phyloP scores from a whole-genome alignment of 2,329 filamentous ascomycete genomes.

The Talaromyces pinophilus region DNA sequence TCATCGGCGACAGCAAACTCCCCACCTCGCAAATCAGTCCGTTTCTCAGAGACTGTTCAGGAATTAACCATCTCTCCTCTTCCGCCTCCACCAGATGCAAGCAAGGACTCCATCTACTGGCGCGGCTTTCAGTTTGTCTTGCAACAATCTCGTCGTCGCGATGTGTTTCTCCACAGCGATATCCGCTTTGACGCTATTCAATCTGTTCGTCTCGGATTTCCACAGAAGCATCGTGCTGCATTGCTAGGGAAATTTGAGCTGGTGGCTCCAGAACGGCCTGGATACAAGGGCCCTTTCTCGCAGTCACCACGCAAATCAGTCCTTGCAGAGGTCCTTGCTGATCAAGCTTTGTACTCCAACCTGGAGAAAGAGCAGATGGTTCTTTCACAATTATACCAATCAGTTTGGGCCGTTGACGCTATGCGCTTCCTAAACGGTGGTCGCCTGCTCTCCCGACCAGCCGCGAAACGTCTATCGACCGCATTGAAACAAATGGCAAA shows the following conservation, averaged over 20 bases:
- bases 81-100: constrained; percentile 45
- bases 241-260: constrained; percentile 84
- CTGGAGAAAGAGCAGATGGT: constrained; percentile 79
- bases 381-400: constrained; percentile 65
- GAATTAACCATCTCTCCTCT: constrained; percentile 41
- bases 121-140: constrained; percentile 78
- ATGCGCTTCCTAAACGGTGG: constrained; percentile 62
- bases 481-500: constrained; percentile 29
- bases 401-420: constrained; percentile 65
- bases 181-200: constrained; percentile 87
- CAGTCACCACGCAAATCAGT: constrained; percentile 71
- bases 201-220: constrained; percentile 73
- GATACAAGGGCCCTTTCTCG: constrained; percentile 69
- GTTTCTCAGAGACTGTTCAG: constrained; percentile 37
- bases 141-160: constrained; percentile 64
- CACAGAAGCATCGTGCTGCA: constrained; percentile 72
- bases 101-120: constrained; percentile 79
- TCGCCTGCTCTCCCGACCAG: constrained; percentile 59
- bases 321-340: constrained; percentile 61
- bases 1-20: constrained; percentile 25
- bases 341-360: constrained; percentile 42
- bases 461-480: constrained; percentile 40
- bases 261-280: constrained; percentile 67
- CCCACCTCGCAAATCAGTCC: constrained; percentile 34
- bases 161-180: constrained; percentile 82